Conservation (phyloP, 129 eudicot genomes). For the Flaveria robusta region DNA sequence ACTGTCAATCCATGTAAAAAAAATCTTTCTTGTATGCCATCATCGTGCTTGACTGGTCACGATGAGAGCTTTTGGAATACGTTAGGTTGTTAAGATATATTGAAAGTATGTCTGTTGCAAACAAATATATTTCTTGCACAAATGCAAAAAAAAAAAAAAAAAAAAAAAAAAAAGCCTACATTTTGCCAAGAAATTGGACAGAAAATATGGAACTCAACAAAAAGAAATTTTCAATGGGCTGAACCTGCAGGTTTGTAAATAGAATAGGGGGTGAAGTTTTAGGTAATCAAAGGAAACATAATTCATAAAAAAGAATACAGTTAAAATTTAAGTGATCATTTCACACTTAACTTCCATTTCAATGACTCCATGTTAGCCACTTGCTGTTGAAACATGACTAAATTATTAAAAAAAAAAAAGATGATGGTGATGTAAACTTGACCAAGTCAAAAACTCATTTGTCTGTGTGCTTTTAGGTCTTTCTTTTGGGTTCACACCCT, state of each 20-base stretch:
- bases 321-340: constrained; percentile 13
- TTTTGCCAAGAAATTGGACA: not conserved
- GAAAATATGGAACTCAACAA: not conserved
- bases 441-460: constrained; percentile 35
- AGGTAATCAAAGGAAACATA: not conserved
- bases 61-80: too few relatives aligned
- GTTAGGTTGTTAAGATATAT: too few relatives aligned
- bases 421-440: constrained; percentile 32
- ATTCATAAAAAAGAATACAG: constrained; percentile 24
- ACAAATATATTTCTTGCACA: too few relatives aligned
- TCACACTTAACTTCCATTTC: constrained; percentile 30
- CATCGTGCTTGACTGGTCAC: too few relatives aligned
- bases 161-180: not conserved
- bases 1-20: not conserved
- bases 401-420: constrained; percentile 19
- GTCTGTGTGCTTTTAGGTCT: constrained; percentile 18
- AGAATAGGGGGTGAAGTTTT: not conserved
- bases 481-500: constrained; percentile 28
- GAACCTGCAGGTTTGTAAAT: constrained; percentile 20
- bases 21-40: not conserved
- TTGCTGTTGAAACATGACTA: constrained; percentile 31
- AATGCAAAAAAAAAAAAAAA: too few relatives aligned
- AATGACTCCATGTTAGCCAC: constrained; percentile 29
- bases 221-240: not conserved
- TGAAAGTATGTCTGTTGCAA: too few relatives aligned